Evolutionary conservation across 2,329 filamentous ascomycete species (phyloP).

Genomic region (Amphichorda felina): DNA sequence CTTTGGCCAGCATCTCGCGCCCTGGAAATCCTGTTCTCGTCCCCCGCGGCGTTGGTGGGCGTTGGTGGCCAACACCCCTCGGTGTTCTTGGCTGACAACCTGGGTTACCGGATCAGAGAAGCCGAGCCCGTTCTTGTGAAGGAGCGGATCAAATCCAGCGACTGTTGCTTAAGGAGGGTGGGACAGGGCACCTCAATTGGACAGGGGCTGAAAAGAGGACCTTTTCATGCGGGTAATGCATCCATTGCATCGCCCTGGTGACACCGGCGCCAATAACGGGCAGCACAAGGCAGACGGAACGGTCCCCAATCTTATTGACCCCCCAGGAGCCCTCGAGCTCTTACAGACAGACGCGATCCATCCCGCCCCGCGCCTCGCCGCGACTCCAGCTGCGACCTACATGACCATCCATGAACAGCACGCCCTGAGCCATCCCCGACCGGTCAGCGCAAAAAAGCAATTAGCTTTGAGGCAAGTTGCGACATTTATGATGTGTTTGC

Average conservation of each 20-base stretch:
- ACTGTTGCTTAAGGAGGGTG: conserved; percentile 1
- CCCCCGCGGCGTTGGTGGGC: too few species aligned
- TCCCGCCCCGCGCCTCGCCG: too few species aligned
- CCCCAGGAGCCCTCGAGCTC: too few species aligned
- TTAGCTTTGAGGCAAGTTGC: not conserved
- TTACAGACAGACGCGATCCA: too few species aligned
- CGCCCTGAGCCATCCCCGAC: too few species aligned
- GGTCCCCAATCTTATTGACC: not conserved
- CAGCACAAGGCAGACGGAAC: not conserved
- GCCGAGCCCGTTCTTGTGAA: not conserved
- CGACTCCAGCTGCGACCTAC: too few species aligned
- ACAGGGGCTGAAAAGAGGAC: not conserved
- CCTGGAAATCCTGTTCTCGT: too few species aligned
- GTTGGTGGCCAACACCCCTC: too few species aligned
- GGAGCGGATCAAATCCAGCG: not conserved
- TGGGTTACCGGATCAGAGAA: conserved; percentile 1
- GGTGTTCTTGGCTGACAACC: not conserved
- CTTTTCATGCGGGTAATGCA: conserved; percentile 1
- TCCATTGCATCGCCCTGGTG: not conserved
- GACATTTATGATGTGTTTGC: not conserved
- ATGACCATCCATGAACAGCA: too few species aligned
- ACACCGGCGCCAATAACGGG: not conserved
- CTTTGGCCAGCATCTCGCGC: too few species aligned
- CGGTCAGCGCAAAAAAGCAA: too few species aligned
- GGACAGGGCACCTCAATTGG: conserved; percentile 1